Base-by-base conservation (phyloP, 768 basidiomycete genomes). In the Sarcodon sp. region DNA sequence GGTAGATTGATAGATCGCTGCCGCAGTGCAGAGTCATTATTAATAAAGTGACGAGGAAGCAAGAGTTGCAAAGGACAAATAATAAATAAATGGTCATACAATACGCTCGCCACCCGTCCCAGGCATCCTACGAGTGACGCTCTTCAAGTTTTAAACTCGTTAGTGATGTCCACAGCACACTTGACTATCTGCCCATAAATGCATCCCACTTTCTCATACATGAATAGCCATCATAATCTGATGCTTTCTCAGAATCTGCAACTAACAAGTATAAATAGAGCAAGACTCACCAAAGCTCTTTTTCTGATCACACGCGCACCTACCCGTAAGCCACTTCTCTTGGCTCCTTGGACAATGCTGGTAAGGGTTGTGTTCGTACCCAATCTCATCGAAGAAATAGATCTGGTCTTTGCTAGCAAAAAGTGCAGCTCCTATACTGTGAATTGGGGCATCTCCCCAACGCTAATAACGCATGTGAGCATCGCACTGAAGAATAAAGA, bases 311-410 rank as follows among this genome's bases (percentile, higher is more conserved):
- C 76, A 79, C 56, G 64, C 60, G 52, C 76, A 78, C 47, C 65
- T 68, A 12, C 69, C 68, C 36, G 61, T 55, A 37, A 59, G 54
- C 64, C 74, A 76, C 35, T 57, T 51, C 33, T 52, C 57, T 5
- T 57, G 50, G 31, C 61, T 64, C 39, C 58, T 53, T 1, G 69
- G 67, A 58, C 79, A 75, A 57, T 77, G 76, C 53, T 69, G 73
- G 63, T 72, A 77, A 6, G 71, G 73, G 47, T 72, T 66, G 56
- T 80, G 77, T 51, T 69, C 62, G 58, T 70, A 72, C 13, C 83
- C 84, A 38, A 88, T 85, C 55, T 85, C 79, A 45, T 77, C 66
- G 63, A 86, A 87, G 66, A 80, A 87, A 57, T 86, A 81, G 36
- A 87, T 72, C 61, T 79, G 72, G 49, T 77, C 70, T 51, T 72